Percentiles rank a stretch among this genome's conserved stretches.
Evolutionary conservation across 805 yeast species (phyloP).

Genomic region (Yarrowia divulgata): DNA sequence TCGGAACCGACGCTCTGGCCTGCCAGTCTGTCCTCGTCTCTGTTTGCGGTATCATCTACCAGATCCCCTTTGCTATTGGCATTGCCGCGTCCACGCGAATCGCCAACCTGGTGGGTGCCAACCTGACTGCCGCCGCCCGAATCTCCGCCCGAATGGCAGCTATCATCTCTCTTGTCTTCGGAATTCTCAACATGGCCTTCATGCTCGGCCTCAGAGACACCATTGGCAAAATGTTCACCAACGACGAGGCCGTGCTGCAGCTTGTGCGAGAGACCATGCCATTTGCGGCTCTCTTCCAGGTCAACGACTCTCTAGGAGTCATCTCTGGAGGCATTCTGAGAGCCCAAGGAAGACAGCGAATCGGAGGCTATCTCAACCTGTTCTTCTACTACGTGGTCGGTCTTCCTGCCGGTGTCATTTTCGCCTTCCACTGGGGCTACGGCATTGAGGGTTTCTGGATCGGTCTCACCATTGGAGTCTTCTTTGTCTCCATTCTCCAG

Average conservation of each 20-base stretch:
- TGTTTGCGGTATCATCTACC: conserved; percentile 66
- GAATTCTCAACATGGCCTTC: conserved; percentile 47
- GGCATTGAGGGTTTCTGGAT: conserved; percentile 74
- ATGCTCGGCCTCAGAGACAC: conserved; percentile 57
- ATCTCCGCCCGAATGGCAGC: conserved; percentile 56
- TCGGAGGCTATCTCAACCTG: conserved; percentile 74
- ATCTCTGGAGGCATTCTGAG: conserved; percentile 76
- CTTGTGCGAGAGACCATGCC: conserved; percentile 67
- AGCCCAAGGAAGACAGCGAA: conserved; percentile 76
- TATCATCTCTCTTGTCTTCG: conserved; percentile 50
- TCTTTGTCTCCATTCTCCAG: conserved; percentile 59
- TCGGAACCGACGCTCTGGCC: conserved; percentile 72
- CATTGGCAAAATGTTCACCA: conserved; percentile 67
- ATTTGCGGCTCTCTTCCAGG: conserved; percentile 67
- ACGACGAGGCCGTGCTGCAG: conserved; percentile 63
- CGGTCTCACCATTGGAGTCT: conserved; percentile 71
- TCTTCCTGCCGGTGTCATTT: conserved; percentile 60
- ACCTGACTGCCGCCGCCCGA: conserved; percentile 33
- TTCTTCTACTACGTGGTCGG: conserved; percentile 73
- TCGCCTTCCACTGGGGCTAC: conserved; percentile 60
- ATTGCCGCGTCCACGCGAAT: conserved; percentile 75
- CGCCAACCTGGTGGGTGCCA: conserved; percentile 71
- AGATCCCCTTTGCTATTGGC: conserved; percentile 75
- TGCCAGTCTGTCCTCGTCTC: conserved; percentile 76
- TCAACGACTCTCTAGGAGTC: conserved; percentile 73